A percentile compares a stretch with the other conserved stretches of the same genome.
phyloP scores from a whole-genome alignment of 352 stramenopile genomes.

The Phytophthora multivora region DNA sequence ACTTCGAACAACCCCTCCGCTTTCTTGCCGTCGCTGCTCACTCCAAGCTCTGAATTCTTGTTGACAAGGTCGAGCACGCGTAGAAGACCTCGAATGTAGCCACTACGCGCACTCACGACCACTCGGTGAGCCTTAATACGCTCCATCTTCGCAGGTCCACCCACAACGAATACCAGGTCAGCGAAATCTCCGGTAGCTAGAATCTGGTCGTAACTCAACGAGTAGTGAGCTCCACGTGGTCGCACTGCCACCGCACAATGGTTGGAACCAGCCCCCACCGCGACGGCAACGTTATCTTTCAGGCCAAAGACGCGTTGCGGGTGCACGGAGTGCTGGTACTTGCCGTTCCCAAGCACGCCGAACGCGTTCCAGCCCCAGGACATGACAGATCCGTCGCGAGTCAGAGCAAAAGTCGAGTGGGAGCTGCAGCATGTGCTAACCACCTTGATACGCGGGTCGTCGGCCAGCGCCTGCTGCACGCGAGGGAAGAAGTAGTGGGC shows the following conservation, averaged over 20 bases:
- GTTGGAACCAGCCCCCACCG: constrained; percentile 70
- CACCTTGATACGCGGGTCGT: constrained; percentile 36
- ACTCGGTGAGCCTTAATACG: constrained; percentile 52
- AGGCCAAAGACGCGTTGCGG: constrained; percentile 66
- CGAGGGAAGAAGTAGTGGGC: constrained; percentile 77
- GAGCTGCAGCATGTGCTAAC: constrained; percentile 61
- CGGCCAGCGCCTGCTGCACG: constrained; percentile 55
- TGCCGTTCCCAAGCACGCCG: constrained; percentile 73
- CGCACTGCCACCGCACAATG: constrained; percentile 63
- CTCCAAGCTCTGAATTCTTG: neutral
- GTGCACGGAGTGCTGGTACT: constrained; percentile 75
- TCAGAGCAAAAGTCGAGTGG: constrained; percentile 76
- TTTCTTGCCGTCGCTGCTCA: neutral
- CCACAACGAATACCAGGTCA: constrained; percentile 59
- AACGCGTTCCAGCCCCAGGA: constrained; percentile 91
- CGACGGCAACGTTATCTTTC: constrained; percentile 58
- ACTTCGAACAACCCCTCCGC: constrained; percentile 34
- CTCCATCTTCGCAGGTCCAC: constrained; percentile 20
- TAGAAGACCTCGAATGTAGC: constrained; percentile 62
- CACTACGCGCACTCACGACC: constrained; percentile 60
- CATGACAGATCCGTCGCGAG: constrained; percentile 60
- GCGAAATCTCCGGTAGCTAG: constrained; percentile 55
- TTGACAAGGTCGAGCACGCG: constrained; percentile 38
- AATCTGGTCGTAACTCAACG: constrained; percentile 62
- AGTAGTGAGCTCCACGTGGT: constrained; percentile 65